Evolutionary conservation across 2,329 filamentous ascomycete species (phyloP).

Genomic region (Emydomyces testavorans): DNA sequence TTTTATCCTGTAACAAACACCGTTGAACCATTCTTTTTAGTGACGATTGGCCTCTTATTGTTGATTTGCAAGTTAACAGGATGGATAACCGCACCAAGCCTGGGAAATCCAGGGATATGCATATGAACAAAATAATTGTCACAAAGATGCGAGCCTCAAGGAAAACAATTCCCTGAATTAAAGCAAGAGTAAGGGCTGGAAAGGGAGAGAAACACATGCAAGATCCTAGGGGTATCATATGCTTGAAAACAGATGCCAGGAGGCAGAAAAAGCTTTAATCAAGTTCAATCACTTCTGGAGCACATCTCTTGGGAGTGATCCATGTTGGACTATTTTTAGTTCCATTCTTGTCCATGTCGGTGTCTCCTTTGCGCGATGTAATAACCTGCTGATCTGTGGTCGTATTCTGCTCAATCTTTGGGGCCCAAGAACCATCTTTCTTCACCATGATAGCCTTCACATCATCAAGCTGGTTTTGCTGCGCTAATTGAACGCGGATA

Average conservation of each 20-base stretch:
- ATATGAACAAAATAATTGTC: too few species aligned
- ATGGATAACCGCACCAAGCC: too few species aligned
- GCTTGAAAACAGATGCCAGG: background rate
- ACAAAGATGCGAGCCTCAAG: too few species aligned
- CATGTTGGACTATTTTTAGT: too few species aligned
- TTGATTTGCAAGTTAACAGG: too few species aligned
- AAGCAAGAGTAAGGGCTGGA: too few species aligned
- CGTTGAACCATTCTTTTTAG: too few species aligned
- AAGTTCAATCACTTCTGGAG: constrained; percentile 17
- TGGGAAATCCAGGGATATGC: too few species aligned
- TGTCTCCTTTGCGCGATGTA: background rate
- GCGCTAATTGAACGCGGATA: constrained; percentile 47
- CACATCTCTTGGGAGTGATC: background rate
- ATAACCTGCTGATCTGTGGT: background rate
- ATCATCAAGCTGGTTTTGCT: constrained; percentile 38
- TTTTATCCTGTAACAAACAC: too few species aligned
- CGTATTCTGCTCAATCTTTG: constrained; percentile 30
- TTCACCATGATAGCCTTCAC: constrained; percentile 53
- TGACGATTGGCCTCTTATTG: too few species aligned
- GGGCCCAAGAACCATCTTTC: constrained; percentile 54
- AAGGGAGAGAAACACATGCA: background rate
- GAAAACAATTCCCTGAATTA: too few species aligned
- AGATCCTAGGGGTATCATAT: constrained; percentile 1
- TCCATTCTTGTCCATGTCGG: background rate
- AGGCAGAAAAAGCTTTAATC: constrained; percentile 9